These are phyloP conservation scores for Penicillium antarcticum DNA, from an alignment of 495 filamentous ascomycete species.

Conservation along the genomic window DNA sequence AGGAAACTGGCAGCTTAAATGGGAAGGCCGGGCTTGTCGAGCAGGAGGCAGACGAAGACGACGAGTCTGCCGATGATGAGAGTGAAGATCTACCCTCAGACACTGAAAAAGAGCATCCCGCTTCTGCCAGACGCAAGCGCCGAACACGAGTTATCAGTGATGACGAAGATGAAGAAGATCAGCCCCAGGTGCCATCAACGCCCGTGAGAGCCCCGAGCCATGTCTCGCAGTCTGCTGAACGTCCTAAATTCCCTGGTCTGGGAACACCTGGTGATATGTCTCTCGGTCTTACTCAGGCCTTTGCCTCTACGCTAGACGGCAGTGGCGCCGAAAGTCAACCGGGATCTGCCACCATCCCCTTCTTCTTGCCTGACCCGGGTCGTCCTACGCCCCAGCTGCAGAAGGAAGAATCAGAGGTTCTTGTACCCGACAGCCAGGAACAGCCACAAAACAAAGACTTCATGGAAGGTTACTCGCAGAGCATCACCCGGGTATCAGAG, in stretches of 20 bases:
- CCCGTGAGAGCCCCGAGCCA: slow-evolving; percentile 30
- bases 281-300: slow-evolving; percentile 85
- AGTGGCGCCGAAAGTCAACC: slow-evolving; percentile 35
- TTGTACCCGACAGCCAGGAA: slow-evolving; percentile 66
- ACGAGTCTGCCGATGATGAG: slow-evolving; percentile 33
- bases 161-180: slow-evolving; percentile 51
- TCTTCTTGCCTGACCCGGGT: slow-evolving; percentile 51
- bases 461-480: slow-evolving; percentile 27
- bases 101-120: slow-evolving; percentile 18
- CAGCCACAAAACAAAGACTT: slow-evolving; percentile 31
- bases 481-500: slow-evolving; percentile 37
- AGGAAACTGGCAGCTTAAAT: slow-evolving; percentile 37
- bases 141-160: slow-evolving; percentile 44
- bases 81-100: slow-evolving; percentile 20
- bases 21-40: slow-evolving; percentile 33
- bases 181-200: slow-evolving; percentile 29
- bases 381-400: slow-evolving; percentile 39
- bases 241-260: slow-evolving; percentile 53
- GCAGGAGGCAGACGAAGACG: slow-evolving; percentile 38
- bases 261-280: slow-evolving; percentile 49
- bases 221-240: slow-evolving; percentile 28
- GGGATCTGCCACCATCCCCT: slow-evolving; percentile 46
- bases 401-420: slow-evolving; percentile 48
- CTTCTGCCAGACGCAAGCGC: slow-evolving; percentile 34
- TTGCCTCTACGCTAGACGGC: slow-evolving; percentile 85